phyloP scores from a whole-genome alignment of 116 monocot species.

The Dioscorea cayenensis region DNA sequence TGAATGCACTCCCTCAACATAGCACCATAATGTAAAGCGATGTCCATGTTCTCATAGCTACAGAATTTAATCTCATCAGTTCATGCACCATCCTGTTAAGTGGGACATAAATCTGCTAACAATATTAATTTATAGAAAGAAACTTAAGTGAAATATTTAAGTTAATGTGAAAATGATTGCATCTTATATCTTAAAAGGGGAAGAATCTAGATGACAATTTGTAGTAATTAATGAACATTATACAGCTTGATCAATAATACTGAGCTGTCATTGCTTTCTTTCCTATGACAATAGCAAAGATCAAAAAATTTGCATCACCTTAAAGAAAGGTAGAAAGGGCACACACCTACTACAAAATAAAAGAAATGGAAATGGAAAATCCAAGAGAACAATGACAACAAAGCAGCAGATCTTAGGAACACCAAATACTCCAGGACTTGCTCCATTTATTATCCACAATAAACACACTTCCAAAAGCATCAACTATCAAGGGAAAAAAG shows the following conservation, averaged over 20 bases:
- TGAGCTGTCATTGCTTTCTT: no score
- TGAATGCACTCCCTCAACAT: slow-evolving; percentile 92
- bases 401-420: not conserved
- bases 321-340: no score
- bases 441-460: not conserved
- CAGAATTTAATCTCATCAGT: not conserved
- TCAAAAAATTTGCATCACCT: no score
- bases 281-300: no score
- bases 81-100: not conserved
- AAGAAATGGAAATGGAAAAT: not conserved
- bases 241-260: no score
- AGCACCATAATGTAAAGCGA: slow-evolving; percentile 79
- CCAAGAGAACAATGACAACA: not conserved
- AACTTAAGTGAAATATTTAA: not conserved
- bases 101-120: not conserved
- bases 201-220: no score
- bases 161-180: no score
- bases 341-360: not conserved
- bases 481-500: not conserved
- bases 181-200: no score
- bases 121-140: not conserved
- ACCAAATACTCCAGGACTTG: not conserved
- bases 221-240: no score
- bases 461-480: not conserved
- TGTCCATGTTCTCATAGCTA: slow-evolving; percentile 77